Evolutionary conservation across 148 eudicot genomes (phyloP), one percentile per base, ranked within the genome.

Genomic region (Bassia scoparia): DNA sequence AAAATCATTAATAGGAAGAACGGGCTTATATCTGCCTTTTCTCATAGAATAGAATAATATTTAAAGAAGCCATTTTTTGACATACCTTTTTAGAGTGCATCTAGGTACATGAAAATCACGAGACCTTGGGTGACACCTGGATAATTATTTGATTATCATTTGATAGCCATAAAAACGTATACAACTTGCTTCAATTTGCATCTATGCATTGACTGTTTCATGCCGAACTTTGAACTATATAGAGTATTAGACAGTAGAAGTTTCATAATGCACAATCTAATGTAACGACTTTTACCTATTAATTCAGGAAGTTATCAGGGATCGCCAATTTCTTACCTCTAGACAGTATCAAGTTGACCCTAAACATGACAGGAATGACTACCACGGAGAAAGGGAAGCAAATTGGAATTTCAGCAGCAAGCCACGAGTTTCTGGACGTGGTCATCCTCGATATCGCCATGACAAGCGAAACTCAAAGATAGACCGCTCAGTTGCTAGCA

Each of bases 281-380:
- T 74, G 8, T 2, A 20, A 21, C 34, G 34, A n/a, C 20, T 60
- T 72, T 77, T 52, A 27, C 27, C 49, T 58, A 38, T 59, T 71
- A 29, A 17, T 67, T 26, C 81, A 81, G 85, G 81, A 85, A 75
- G 67, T 54, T 46, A 24, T 71, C n/a, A 74, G 78, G 76, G 90
- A 85, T 37, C 70, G 77, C 65, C 82, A 76, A 63, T 49, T 69
- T 59, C 70, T 79, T 50, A 76, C 53, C 66, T 37, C 78, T n/a
- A 84, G 87, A 77, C 81, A 80, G 67, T 72, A 80, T 59, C 80
- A 67, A 72, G 90, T 81, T 43, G 85, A 80, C 54, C 72, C 70
- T 71, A 35, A 69, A 37, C 49, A 79, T 68, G 80, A 84, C 61
- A 74, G 88, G 71, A 83, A 71, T 34, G 86, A 85, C 71, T 78